Evolutionary conservation across 2,329 filamentous ascomycete species (phyloP), one percentile per base, ranked within the genome.

Genomic region (Clonostachys solani): DNA sequence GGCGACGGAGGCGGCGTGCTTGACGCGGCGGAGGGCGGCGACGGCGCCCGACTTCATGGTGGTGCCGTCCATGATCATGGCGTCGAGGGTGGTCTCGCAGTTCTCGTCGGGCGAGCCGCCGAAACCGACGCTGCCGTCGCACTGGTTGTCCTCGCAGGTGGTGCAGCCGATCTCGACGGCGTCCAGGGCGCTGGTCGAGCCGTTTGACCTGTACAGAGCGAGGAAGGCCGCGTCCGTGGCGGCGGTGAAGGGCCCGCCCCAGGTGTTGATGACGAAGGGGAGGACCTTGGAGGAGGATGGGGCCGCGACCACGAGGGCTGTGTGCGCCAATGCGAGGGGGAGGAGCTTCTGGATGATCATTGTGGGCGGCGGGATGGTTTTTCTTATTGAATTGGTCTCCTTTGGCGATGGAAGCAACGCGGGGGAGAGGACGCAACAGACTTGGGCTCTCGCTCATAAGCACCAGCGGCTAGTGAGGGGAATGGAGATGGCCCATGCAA

Each of bases 51-150:
- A 67, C 15, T 78, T 76, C 63, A 81, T 68, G n/a, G 66, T 74
- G 0, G 59, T 61, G 29, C 77, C 77, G 56, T 81, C 77, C 71
- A 80, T 80, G 58, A 81, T 70, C 65, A 81, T 68, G n/a, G 77
- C 77, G 59, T 81, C 77, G 13, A 81, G 73, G 1, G 77, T 80
- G 4, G 77, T 80, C 62, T 80, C 77, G 61, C 77, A 81, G 33
- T 62, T 58, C 56, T 81, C 77, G 51, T 78, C 76, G 0, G 77
- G 75, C 3, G 75, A 78, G 8, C 77, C 77, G 46, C 77, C 77
- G 53, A 64, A 78, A 45, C 77, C 77, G 36, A 81, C 77, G 36
- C 69, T 77, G 43, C 72, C 70, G 55, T 80, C 77, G 61, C 77
- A 81, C 51, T 74, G 77, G 44, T 70, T 67, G 48, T 58, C 59